These are phyloP conservation scores for Nepenthes gracilis DNA, from an alignment of 148 eudicot species.

Conservation along the genomic window DNA sequence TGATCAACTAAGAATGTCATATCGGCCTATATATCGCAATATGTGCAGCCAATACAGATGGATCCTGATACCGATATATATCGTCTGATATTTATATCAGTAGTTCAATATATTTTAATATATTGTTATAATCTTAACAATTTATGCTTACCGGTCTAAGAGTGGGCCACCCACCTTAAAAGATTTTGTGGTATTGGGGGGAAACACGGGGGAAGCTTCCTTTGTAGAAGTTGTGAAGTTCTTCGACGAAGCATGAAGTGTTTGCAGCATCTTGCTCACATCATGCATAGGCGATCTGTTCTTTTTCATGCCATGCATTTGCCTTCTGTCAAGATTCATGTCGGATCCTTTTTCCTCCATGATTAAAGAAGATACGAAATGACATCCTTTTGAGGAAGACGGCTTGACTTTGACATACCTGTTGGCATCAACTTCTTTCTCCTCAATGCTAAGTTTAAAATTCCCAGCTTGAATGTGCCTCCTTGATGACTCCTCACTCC, in stretches of 20 bases:
- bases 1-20: no score
- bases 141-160: neutral
- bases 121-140: no score
- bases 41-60: no score
- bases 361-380: conserved; percentile 37
- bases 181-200: conserved; percentile 7
- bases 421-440: conserved; percentile 15
- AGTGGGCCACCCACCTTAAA: conserved; percentile 16
- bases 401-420: conserved; percentile 11
- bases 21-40: no score
- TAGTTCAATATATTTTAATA: no score
- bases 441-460: conserved; percentile 22
- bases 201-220: conserved; percentile 13
- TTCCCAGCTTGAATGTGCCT: conserved; percentile 37
- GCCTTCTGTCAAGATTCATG: conserved; percentile 9
- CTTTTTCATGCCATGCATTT: conserved; percentile 9
- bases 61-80: no score
- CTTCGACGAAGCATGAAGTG: conserved; percentile 16
- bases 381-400: conserved; percentile 56
- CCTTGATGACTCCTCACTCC: conserved; percentile 21
- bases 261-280: conserved; percentile 28
- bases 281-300: conserved; percentile 9
- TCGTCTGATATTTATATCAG: no score
- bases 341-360: conserved; percentile 10
- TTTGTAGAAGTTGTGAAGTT: conserved; percentile 12